Evolutionary conservation across 805 yeast species (phyloP), one percentile per base, ranked within the genome.

Genomic region (Vanderwaltozyma tropicalis): DNA sequence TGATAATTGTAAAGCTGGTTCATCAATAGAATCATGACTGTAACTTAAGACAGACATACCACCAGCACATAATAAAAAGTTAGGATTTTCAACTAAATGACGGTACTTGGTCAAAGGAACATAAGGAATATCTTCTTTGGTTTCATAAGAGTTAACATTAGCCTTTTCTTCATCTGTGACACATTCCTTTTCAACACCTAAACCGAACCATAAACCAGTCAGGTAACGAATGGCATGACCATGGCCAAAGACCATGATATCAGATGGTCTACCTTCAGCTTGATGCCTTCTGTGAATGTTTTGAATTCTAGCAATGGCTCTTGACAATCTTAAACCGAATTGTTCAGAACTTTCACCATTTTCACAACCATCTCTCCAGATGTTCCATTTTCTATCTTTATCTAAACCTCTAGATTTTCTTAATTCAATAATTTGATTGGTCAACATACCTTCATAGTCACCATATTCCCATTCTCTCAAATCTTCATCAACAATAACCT

Each of bases 401-500:
- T 66, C 73, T 28, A 82, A 60, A 0, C 92, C 94, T 38, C 78
- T 68, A 21, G 62, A 49, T 20, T 63, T 62, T 55, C 95, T 74
- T 46, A 75, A 59, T 12, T 66, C 72, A 31, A 69, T 63, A 57
- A 88, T 86, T 50, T 88, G 75, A 6, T 63, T 57, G 2, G 95
- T 81, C 40, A 70, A 55, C 47, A 78, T 59, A 5, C 97, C 97
- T 66, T 89, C 97, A 59, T 89, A 89, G 53, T 84, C 92, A 48
- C 97, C 97, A 52, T 89, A 89, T 47, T 85, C 94, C 96, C 96
- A 89, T 62, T 89, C 97, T 49, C 92, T 72, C 35, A 87, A 61
- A 50, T 85, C 87, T 34, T 82, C 76, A 44, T 77, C 80, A 15
- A 69, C 68, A 40, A 65, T 61, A 31, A 70, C 50, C 8, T 69